These are phyloP conservation scores for Globisporangium cystogenes DNA, from an alignment of 352 stramenopile species.

Conservation along the genomic window DNA sequence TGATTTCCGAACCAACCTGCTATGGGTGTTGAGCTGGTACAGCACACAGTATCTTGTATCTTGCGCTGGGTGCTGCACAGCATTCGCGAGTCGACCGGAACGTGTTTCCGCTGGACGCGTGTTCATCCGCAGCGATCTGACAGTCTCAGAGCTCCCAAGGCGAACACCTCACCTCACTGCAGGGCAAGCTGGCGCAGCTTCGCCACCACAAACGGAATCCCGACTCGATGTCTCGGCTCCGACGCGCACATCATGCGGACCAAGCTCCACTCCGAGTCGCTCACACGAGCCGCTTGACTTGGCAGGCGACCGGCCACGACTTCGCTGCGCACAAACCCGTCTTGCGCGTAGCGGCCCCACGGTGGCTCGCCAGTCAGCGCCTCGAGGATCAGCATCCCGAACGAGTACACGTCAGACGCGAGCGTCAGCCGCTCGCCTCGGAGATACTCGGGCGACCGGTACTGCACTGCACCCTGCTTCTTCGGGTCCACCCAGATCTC, in stretches of 20 bases:
- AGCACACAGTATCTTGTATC: too few relatives aligned
- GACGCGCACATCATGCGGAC: too few relatives aligned
- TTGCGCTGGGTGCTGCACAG: too few relatives aligned
- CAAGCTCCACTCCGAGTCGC: background rate
- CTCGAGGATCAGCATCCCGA: slow-evolving; percentile 18
- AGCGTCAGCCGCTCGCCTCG: background rate
- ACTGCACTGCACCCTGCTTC: slow-evolving; percentile 4
- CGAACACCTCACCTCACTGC: too few relatives aligned
- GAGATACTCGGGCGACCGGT: slow-evolving; percentile 12
- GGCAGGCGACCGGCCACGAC: background rate
- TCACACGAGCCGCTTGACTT: background rate
- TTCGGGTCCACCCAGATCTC: slow-evolving; percentile 1
- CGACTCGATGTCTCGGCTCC: background rate
- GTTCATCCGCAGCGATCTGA: too few relatives aligned
- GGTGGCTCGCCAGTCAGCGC: slow-evolving; percentile 6
- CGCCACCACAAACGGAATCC: background rate
- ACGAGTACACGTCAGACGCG: slow-evolving; percentile 19
- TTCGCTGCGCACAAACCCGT: too few relatives aligned
- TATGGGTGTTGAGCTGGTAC: too few relatives aligned
- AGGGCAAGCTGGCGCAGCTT: background rate
- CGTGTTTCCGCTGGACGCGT: too few relatives aligned
- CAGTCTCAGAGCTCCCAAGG: too few relatives aligned
- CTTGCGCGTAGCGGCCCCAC: background rate
- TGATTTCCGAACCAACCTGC: too few relatives aligned
- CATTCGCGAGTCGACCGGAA: too few relatives aligned